Conservation (phyloP, 805 yeast genomes). For the Torulaspora gathmanii region DNA sequence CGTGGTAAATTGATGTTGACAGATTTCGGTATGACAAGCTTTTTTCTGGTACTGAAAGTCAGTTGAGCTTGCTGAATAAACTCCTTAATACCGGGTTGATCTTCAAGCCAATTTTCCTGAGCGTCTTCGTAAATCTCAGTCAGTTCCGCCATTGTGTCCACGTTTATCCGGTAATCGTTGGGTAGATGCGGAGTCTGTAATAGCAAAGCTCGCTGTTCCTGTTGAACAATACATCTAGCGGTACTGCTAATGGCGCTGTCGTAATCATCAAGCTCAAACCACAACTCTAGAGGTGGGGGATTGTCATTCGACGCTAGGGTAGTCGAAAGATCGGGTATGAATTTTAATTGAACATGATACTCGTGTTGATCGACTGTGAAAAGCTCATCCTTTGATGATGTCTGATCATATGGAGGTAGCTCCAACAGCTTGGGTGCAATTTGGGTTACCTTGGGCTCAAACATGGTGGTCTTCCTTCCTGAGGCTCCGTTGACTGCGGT, state of each 20-base stretch:
- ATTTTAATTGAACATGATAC: slow-evolving; percentile 29
- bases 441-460: slow-evolving; percentile 28
- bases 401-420: slow-evolving; percentile 21
- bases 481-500: slow-evolving; percentile 1
- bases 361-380: slow-evolving; percentile 29
- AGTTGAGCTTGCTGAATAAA: slow-evolving; percentile 34
- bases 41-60: slow-evolving; percentile 16
- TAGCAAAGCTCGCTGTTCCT: slow-evolving; percentile 18
- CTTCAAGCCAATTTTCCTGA: slow-evolving; percentile 34
- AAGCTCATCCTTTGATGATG: slow-evolving; percentile 11
- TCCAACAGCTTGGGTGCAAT: slow-evolving; percentile 21
- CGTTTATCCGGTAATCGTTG: slow-evolving; percentile 26
- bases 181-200: slow-evolving; percentile 27
- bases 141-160: slow-evolving; percentile 20
- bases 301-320: slow-evolving; percentile 4
- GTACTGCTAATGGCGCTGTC: slow-evolving; percentile 23
- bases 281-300: slow-evolving; percentile 28
- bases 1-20: slow-evolving; percentile 15
- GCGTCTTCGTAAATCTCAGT: slow-evolving; percentile 17
- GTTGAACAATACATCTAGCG: slow-evolving; percentile 23
- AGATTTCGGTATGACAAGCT: slow-evolving; percentile 13
- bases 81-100: slow-evolving; percentile 42
- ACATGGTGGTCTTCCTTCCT: slow-evolving; percentile 6
- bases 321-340: slow-evolving; percentile 21
- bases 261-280: slow-evolving; percentile 32